Conservation (phyloP, 2,329 filamentous ascomycete species). For the Dactylellina cionopaga region DNA sequence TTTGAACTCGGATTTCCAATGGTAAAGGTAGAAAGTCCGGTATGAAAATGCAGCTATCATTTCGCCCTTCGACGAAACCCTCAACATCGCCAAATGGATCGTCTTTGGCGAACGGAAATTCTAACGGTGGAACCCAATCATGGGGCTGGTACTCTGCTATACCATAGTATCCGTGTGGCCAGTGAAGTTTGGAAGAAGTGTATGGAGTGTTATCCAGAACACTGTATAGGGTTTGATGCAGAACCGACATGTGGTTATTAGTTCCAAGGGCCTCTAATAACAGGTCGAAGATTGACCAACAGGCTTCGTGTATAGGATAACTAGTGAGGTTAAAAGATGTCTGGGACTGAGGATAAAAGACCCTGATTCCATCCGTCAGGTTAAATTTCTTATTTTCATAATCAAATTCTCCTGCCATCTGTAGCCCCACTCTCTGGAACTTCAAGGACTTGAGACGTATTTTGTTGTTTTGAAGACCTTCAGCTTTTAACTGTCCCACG, state of each 20-base stretch:
- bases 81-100: neutral
- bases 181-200: constrained; percentile 1
- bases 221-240: neutral
- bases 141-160: neutral
- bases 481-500: too few relatives aligned
- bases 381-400: neutral
- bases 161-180: constrained; percentile 20
- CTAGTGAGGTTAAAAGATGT: neutral
- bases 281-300: neutral
- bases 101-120: neutral
- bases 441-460: too few relatives aligned
- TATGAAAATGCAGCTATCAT: neutral
- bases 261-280: neutral
- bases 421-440: too few relatives aligned
- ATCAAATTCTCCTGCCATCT: neutral
- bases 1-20: neutral
- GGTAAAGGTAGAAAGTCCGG: constrained; percentile 6
- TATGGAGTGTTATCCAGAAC: constrained; percentile 8
- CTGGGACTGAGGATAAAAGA: neutral
- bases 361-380: neutral
- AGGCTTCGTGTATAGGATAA: constrained; percentile 9
- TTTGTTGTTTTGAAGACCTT: too few relatives aligned
- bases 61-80: neutral
- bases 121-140: neutral
- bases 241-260: neutral